phyloP scores from a whole-genome alignment of 768 basidiomycete genomes.

The Lactarius vividus region DNA sequence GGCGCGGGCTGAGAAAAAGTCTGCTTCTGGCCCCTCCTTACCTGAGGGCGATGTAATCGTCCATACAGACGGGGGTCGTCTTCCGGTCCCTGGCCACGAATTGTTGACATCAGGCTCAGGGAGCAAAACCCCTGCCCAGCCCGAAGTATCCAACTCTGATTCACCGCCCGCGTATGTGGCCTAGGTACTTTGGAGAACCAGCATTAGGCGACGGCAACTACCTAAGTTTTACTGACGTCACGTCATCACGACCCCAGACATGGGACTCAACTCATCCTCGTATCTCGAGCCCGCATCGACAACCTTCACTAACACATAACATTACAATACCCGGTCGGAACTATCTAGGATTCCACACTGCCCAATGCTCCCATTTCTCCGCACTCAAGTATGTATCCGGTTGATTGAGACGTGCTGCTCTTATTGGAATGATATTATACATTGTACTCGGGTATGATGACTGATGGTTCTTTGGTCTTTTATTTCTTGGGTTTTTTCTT shows the following conservation, averaged over 20 bases:
- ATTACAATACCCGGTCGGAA: background rate
- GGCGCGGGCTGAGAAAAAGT: constrained; percentile 7
- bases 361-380: background rate
- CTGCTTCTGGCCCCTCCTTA: background rate
- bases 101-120: background rate
- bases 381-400: background rate
- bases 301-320: background rate
- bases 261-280: background rate
- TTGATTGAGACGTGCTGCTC: background rate
- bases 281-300: background rate
- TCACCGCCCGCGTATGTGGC: constrained; percentile 21
- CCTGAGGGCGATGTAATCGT: background rate
- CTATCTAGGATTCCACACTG: background rate
- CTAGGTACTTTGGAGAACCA: constrained; percentile 1
- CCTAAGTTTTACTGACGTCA: background rate
- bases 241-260: background rate
- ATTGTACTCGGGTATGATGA: background rate
- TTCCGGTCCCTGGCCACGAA: constrained; percentile 1
- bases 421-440: background rate
- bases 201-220: background rate
- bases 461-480: background rate
- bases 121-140: background rate
- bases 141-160: background rate
- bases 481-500: background rate
- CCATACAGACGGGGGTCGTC: constrained; percentile 9